Evolutionary conservation across 495 filamentous ascomycete genomes (phyloP).

Genomic region (Penicillium nucicola): DNA sequence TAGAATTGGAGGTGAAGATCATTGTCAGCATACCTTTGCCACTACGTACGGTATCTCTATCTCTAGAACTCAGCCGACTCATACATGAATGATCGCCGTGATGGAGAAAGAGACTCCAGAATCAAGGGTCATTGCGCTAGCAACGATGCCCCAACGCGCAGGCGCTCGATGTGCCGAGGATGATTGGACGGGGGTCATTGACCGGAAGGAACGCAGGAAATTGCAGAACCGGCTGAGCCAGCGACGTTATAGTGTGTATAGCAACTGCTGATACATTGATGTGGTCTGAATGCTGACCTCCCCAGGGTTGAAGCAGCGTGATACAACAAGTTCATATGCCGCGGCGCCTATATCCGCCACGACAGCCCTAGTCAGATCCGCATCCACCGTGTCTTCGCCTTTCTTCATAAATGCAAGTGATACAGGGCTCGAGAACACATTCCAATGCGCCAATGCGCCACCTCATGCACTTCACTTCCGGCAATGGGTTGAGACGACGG

Average conservation of each 20-base stretch:
- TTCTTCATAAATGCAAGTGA: not conserved
- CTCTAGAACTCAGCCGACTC: no score
- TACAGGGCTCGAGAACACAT: not conserved
- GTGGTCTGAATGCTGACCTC: not conserved
- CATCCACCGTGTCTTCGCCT: slow-evolving; percentile 22
- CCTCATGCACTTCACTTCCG: not conserved
- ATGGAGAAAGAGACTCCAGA: not conserved
- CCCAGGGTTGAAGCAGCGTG: slow-evolving; percentile 1
- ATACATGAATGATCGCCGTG: no score
- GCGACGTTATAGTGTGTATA: slow-evolving; percentile 10
- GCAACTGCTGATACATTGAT: no score
- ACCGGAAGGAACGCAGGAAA: slow-evolving; percentile 13
- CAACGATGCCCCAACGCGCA: slow-evolving; percentile 13
- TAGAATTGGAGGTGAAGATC: no score
- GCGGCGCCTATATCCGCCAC: not conserved
- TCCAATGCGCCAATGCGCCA: slow-evolving; percentile 5
- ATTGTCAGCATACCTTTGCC: no score
- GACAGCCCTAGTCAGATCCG: slow-evolving; percentile 16
- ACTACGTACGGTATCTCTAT: no score
- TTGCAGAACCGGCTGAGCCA: slow-evolving; percentile 22
- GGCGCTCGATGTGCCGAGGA: slow-evolving; percentile 5
- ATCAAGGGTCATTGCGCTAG: slow-evolving; percentile 6
- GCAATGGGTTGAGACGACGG: slow-evolving; percentile 4
- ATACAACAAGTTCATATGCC: not conserved
- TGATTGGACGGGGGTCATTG: slow-evolving; percentile 18